Conservation (phyloP, 192 early-diverging fungal species). For the Backusella westeae region DNA sequence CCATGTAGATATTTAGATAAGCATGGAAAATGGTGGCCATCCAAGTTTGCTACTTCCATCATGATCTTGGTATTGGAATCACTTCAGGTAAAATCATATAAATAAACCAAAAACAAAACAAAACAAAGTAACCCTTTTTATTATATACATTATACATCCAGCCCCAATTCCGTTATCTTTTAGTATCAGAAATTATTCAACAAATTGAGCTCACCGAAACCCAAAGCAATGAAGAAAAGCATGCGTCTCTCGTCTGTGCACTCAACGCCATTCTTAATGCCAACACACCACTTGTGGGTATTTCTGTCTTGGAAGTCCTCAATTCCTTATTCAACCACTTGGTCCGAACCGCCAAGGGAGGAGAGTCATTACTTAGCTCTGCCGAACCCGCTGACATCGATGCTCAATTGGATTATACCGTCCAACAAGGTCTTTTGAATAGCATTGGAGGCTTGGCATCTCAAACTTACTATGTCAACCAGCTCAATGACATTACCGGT, state of each 20-base stretch:
- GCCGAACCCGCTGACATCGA: background rate
- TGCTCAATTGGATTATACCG: slow-evolving; percentile 9
- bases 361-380: background rate
- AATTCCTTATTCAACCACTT: slow-evolving; percentile 41
- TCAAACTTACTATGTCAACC: slow-evolving; percentile 57
- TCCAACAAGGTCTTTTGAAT: slow-evolving; percentile 23
- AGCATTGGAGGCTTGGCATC: slow-evolving; percentile 43
- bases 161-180: slow-evolving; percentile 48
- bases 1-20: slow-evolving; percentile 27
- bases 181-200: slow-evolving; percentile 47
- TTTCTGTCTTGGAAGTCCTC: slow-evolving; percentile 53
- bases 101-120: no score
- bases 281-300: slow-evolving; percentile 43
- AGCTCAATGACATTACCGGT: slow-evolving; percentile 53
- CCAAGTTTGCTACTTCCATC: slow-evolving; percentile 24
- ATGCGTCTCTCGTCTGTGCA: slow-evolving; percentile 43
- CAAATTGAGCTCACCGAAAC: slow-evolving; percentile 34
- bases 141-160: background rate
- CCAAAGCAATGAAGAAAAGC: slow-evolving; percentile 27
- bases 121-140: no score
- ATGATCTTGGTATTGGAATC: slow-evolving; percentile 25
- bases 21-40: slow-evolving; percentile 33
- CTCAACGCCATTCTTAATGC: slow-evolving; percentile 43
- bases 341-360: slow-evolving; percentile 29
- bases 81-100: background rate